Evolutionary conservation across 2,329 filamentous ascomycete genomes (phyloP), one percentile per base, ranked within the genome.

Genomic region (Neonectria coccinea): DNA sequence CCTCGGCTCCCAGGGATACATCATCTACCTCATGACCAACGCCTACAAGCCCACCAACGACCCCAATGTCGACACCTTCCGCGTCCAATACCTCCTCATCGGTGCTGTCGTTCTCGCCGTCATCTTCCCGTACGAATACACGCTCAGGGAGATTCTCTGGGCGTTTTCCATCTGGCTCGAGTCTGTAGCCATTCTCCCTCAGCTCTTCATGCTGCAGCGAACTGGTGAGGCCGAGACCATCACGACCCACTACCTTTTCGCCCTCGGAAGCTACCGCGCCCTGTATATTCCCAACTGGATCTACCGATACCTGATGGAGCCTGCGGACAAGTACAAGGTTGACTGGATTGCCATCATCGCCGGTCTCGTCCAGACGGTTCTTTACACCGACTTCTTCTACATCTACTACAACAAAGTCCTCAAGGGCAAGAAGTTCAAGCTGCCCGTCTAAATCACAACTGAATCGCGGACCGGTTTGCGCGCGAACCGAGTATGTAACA

Each of bases 371-470:
- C 96, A 99, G 85, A 99, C 96, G 0, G 82, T 99, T 53, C 85
- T 99, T 63, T 99, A 99, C 84, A 97, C 93, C 68, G 96, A 99
- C 83, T 99, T 99, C 84, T 99, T 99, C 88, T 99, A 94, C 86
- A 95, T 99, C 76, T 99, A 99, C 84, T 99, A 97, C 83, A 97
- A 91, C 65, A 98, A 97, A 89, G 91, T 95, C 52, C 83, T 94
- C 81, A 93, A 94, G 84, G 92, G 92, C 73, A 92, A 93, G 85
- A 94, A 93, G 84, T 95, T 95, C 80, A 92, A 93, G 80, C 84
- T 95, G 64, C 92, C 92, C 2, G 92, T 95, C 70, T 95, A 88
- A 84, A 71, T 4, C 3, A 31, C 47, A 57, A 44, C 36, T 36
- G 52, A 51, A 42, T 20, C 10, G 20, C 18, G 16, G 18, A 33